A percentile compares a stretch with the other conserved stretches of the same genome.
Evolutionary conservation across 352 stramenopile species (phyloP).

Genomic region (Plasmopara halstedii): DNA sequence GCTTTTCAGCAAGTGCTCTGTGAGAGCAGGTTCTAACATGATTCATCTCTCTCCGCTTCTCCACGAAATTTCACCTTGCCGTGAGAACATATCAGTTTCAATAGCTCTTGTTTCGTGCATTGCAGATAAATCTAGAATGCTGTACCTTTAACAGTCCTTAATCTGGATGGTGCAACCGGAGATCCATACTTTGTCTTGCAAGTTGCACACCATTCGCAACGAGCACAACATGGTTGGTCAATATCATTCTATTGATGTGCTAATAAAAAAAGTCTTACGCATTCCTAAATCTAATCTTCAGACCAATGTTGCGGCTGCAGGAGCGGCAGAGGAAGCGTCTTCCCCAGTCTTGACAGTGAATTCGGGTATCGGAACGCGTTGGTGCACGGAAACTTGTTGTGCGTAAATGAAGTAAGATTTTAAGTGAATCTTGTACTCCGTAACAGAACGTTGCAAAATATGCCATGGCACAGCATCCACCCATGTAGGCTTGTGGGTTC

Average conservation of each 20-base stretch:
- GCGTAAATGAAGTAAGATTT: conserved; percentile 59
- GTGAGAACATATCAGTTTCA: too few species aligned
- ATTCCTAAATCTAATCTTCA: conserved; percentile 5
- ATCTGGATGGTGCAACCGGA: conserved; percentile 26
- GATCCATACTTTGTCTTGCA: conserved; percentile 52
- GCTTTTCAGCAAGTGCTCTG: too few species aligned
- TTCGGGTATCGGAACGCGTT: conserved; percentile 48
- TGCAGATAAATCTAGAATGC: too few species aligned
- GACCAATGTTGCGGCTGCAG: conserved; percentile 16
- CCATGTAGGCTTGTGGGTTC: conserved; percentile 25
- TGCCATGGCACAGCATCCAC: conserved; percentile 32
- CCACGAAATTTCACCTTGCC: too few species aligned
- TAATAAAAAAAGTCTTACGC: not conserved
- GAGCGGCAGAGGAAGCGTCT: conserved; percentile 6
- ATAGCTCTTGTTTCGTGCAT: too few species aligned
- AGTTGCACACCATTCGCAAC: conserved; percentile 32
- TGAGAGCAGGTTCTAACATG: too few species aligned
- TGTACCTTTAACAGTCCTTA: too few species aligned
- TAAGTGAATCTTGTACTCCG: conserved; percentile 61
- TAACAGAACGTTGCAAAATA: conserved; percentile 41
- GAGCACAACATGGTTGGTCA: conserved; percentile 40
- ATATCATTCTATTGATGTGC: conserved; percentile 5
- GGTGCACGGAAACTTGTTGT: conserved; percentile 54
- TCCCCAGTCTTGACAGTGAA: conserved; percentile 42
- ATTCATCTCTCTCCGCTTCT: too few species aligned